Conservation (phyloP, 805 yeast genomes). For the Kuraishia piskuri region DNA sequence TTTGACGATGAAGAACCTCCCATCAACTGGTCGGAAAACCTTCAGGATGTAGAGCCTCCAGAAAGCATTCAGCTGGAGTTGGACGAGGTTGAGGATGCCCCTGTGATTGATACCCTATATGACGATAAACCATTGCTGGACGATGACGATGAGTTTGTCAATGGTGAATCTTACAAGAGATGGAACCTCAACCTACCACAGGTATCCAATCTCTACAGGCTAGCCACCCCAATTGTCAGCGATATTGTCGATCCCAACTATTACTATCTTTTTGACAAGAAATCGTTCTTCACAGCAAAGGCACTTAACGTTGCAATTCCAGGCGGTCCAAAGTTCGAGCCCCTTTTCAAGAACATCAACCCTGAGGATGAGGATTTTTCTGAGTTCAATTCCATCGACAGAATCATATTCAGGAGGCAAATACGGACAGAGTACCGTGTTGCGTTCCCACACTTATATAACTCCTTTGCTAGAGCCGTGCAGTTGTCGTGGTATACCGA, state of each 20-base stretch:
- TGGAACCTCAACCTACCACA: conserved; percentile 60
- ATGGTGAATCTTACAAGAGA: conserved; percentile 68
- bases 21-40: conserved; percentile 68
- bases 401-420: conserved; percentile 74
- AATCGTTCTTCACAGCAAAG: conserved; percentile 83
- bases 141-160: conserved; percentile 45
- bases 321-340: conserved; percentile 96
- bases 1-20: conserved; percentile 98
- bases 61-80: conserved; percentile 64
- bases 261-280: conserved; percentile 64
- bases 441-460: conserved; percentile 81
- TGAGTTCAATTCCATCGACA: conserved; percentile 84
- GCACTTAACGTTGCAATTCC: conserved; percentile 83
- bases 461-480: conserved; percentile 64
- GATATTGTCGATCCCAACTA: conserved; percentile 52
- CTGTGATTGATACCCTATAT: conserved; percentile 69
- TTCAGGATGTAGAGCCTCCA: conserved; percentile 62
- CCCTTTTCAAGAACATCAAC: conserved; percentile 58
- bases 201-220: conserved; percentile 56
- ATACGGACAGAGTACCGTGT: conserved; percentile 77
- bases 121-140: conserved; percentile 59
- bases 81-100: conserved; percentile 53
- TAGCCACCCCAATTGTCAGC: conserved; percentile 64
- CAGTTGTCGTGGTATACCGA: conserved; percentile 54
- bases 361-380: conserved; percentile 68